Evolutionary conservation across 768 basidiomycete species (phyloP).

Genomic region (Podaxis rugospora): DNA sequence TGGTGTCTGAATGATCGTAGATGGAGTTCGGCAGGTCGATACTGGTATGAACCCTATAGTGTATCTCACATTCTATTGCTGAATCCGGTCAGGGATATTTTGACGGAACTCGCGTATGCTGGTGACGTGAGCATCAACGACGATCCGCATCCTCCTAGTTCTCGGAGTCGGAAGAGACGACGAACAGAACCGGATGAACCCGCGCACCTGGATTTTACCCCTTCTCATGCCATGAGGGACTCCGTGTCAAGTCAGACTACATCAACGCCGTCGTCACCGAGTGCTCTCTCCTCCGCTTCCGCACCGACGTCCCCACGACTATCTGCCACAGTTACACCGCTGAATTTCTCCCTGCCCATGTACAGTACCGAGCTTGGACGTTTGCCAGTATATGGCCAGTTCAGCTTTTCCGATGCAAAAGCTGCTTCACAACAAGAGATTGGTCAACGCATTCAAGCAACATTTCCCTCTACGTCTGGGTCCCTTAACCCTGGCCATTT

Average conservation of each 20-base stretch:
- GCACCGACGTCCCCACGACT: constrained; percentile 5
- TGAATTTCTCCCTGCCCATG: constrained; percentile 41
- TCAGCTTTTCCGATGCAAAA: constrained; percentile 29
- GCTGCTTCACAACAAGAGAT: constrained; percentile 9
- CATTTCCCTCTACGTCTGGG: neutral
- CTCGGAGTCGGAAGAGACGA: constrained; percentile 14
- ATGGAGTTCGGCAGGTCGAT: constrained; percentile 38
- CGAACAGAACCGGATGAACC: constrained; percentile 13
- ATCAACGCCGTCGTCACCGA: neutral
- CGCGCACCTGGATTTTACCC: neutral
- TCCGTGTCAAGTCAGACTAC: neutral
- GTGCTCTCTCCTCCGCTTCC: constrained; percentile 12
- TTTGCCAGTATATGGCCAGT: constrained; percentile 43
- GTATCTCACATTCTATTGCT: neutral
- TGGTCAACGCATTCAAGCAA: neutral
- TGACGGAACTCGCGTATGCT: constrained; percentile 31
- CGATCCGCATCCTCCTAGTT: neutral
- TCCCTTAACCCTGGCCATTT: neutral
- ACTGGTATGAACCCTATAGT: constrained; percentile 24
- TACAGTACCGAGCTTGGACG: constrained; percentile 56
- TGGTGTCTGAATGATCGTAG: constrained; percentile 18
- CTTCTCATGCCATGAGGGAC: neutral
- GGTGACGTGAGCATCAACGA: constrained; percentile 26
- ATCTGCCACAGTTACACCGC: constrained; percentile 14
- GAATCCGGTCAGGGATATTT: constrained; percentile 25